Conservation (phyloP, 2,329 filamentous ascomycete genomes). For the Alternaria gansuensis region DNA sequence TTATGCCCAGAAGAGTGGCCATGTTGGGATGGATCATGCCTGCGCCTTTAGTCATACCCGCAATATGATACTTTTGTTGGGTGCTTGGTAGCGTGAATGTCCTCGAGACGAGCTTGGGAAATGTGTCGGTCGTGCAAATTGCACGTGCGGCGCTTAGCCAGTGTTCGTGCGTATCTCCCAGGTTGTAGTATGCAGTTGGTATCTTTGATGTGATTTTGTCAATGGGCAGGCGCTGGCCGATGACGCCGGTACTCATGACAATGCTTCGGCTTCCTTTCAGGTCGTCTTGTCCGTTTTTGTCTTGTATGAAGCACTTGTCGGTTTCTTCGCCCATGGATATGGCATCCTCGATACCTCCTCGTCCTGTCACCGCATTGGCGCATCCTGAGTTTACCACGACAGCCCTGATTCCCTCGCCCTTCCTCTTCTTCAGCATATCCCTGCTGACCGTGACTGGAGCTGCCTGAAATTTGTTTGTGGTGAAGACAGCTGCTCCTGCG, state of each 20-base stretch:
- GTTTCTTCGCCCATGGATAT: constrained; percentile 81
- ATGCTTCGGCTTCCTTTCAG: constrained; percentile 70
- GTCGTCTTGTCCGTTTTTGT: constrained; percentile 50
- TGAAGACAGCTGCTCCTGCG: constrained; percentile 90
- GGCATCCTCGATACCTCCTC: constrained; percentile 88
- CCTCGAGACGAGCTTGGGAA: constrained; percentile 90
- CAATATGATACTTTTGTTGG: constrained; percentile 80
- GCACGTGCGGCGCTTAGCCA: constrained; percentile 88
- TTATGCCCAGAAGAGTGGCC: constrained; percentile 90
- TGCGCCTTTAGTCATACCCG: constrained; percentile 96
- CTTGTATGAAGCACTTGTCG: constrained; percentile 67
- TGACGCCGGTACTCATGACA: constrained; percentile 98
- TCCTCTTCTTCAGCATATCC: constrained; percentile 71
- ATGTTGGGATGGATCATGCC: constrained; percentile 99
- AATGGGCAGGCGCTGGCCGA: constrained; percentile 92
- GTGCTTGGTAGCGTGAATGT: constrained; percentile 86
- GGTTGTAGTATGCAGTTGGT: constrained; percentile 74
- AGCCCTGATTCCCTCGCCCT: constrained; percentile 75
- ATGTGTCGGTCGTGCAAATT: constrained; percentile 98
- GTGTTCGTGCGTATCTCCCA: constrained; percentile 79
- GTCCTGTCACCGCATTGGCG: constrained; percentile 95
- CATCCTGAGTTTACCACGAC: constrained; percentile 96
- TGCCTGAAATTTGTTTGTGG: constrained; percentile 97
- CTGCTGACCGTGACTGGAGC: constrained; percentile 90
- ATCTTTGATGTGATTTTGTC: constrained; percentile 87